phyloP scores from a whole-genome alignment of 2,329 filamentous ascomycete genomes.

The Neonectria magnoliae region DNA sequence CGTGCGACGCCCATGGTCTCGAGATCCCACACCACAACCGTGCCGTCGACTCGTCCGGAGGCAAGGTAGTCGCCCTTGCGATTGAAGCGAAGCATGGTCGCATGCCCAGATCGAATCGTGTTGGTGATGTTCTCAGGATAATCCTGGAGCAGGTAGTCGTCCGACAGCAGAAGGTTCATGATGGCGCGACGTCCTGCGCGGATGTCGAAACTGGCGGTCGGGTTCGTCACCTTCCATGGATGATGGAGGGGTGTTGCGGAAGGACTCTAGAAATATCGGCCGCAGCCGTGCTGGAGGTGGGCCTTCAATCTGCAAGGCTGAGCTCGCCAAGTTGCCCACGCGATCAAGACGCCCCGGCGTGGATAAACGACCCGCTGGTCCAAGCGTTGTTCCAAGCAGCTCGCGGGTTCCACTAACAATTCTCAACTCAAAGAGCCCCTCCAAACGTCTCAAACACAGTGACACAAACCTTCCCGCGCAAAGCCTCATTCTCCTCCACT shows the following conservation, averaged over 20 bases:
- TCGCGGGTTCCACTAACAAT: slow-evolving; percentile 41
- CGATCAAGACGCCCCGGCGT: slow-evolving; percentile 24
- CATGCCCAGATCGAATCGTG: slow-evolving; percentile 79
- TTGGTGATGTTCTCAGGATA: slow-evolving; percentile 91
- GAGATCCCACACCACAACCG: slow-evolving; percentile 94
- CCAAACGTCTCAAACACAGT: slow-evolving; percentile 28
- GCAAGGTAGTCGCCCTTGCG: slow-evolving; percentile 94
- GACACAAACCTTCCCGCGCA: slow-evolving; percentile 22
- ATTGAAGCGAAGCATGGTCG: slow-evolving; percentile 83
- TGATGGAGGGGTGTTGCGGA: slow-evolving; percentile 28
- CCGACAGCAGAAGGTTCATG: slow-evolving; percentile 70
- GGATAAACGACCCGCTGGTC: slow-evolving; percentile 20
- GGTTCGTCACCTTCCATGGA: slow-evolving; percentile 34
- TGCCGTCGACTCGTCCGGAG: slow-evolving; percentile 92
- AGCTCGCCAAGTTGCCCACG: slow-evolving; percentile 11
- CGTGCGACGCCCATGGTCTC: slow-evolving; percentile 97
- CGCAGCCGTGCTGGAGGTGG: slow-evolving; percentile 39
- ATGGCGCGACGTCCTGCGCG: slow-evolving; percentile 11
- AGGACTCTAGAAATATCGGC: slow-evolving; percentile 32
- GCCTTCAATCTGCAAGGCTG: slow-evolving; percentile 48
- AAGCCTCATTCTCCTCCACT: slow-evolving; percentile 6
- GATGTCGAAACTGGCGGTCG: slow-evolving; percentile 7
- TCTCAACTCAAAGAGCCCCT: slow-evolving; percentile 35
- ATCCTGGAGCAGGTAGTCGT: slow-evolving; percentile 76
- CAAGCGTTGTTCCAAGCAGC: slow-evolving; percentile 22